Evolutionary conservation across 2,329 filamentous ascomycete genomes (phyloP), one percentile per base, ranked within the genome.

Genomic region (Xylaria sp.): DNA sequence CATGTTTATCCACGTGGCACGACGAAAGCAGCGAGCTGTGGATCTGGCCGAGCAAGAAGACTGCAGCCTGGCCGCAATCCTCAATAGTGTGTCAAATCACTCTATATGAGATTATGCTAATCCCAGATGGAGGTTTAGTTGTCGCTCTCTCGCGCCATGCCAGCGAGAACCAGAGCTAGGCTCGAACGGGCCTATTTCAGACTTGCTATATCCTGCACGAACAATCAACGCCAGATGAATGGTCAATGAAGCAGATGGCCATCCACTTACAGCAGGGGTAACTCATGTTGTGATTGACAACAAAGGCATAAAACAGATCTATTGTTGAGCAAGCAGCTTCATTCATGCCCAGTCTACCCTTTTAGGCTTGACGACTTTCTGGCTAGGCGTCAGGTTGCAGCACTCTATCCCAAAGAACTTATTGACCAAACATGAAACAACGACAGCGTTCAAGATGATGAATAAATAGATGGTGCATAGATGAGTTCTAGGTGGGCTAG

Each of bases 191-290:
- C 3, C 37, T 54, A 59, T 5, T 44, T 64, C 23, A 61, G 50
- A 46, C 34, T 18, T 41, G 20, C 13, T 50, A 25, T 41, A 25
- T 34, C 54, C 54, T 63, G 25, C 54, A n/a, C n/a, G 34, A 54
- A 65, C 51, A 52, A 34, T 51, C n/a, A 55, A 50, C 37, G 15
- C 10, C 39, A 51, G 20, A 3, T 61, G 44, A 68, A 55, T 68
- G 66, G 56, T 13, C 57, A 57, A 13, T 55, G 31, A 18, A 9
- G 28, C n/a, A 5, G 6, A 28, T 52, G 4, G 6, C 39, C 37
- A 57, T 15, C 62, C 62, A 69, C 56, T 65, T 62, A 50, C 25
- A 57, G 28, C 28, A 5, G 3, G 51, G 44, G 34, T 2, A 2
- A 7, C 12, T 1, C 39, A 54, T 54, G 23, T 31, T 46, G 48